Evolutionary conservation across 2,329 filamentous ascomycete genomes (phyloP).

Genomic region (Cercospora brassicicola): DNA sequence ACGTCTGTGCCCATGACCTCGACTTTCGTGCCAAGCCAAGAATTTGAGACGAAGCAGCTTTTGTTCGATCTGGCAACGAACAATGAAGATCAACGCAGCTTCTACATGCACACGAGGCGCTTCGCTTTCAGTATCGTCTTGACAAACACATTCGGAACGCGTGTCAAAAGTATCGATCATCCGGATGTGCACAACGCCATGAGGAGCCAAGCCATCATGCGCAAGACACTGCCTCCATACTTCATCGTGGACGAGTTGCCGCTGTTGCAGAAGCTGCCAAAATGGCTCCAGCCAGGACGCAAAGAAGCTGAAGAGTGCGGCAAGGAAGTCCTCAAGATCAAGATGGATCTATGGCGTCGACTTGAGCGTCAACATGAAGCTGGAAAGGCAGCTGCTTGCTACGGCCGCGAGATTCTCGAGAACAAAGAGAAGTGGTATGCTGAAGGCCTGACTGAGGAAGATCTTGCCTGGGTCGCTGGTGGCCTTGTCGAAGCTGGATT

Average conservation of each 20-base stretch:
- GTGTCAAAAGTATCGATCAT: neutral
- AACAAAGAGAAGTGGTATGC: neutral
- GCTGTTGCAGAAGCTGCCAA: neutral
- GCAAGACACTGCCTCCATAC: neutral
- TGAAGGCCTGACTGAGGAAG: neutral
- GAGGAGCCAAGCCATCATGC: neutral
- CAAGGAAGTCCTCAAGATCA: neutral
- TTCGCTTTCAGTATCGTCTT: neutral
- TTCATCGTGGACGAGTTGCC: conserved; percentile 5
- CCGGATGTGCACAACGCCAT: neutral
- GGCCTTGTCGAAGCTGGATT: neutral
- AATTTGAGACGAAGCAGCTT: conserved; percentile 1
- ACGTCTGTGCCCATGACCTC: neutral
- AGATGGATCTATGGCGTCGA: neutral
- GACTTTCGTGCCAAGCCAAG: neutral
- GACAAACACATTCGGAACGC: neutral
- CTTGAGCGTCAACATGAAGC: neutral
- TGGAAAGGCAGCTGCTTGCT: neutral
- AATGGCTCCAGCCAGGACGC: neutral
- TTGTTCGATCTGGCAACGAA: neutral
- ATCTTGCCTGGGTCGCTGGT: neutral
- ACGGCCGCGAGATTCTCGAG: neutral
- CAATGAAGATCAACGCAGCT: neutral
- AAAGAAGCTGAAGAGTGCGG: neutral
- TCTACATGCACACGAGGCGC: neutral